A percentile compares a stretch with the other conserved stretches of the same genome.
Evolutionary conservation across 306 rosid species (phyloP).

Genomic region (Trifolium fragiferum): DNA sequence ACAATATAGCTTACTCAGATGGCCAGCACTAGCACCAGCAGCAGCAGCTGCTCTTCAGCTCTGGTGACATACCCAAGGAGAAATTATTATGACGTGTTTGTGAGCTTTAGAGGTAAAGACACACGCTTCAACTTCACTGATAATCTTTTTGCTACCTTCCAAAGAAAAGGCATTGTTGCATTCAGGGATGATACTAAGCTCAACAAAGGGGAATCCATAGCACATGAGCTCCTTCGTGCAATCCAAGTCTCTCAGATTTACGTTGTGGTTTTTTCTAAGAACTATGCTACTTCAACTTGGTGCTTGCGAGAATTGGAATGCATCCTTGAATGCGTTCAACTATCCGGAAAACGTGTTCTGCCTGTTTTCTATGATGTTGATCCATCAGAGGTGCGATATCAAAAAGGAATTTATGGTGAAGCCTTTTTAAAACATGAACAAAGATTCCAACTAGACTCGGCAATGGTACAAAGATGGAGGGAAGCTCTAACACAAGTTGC

Average conservation of each 20-base stretch:
- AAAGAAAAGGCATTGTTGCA: slow-evolving; percentile 1
- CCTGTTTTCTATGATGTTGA: slow-evolving; percentile 16
- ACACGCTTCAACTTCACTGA: neutral
- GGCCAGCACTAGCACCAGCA: neutral
- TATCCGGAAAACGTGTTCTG: neutral
- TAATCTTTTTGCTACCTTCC: neutral
- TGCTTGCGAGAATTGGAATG: slow-evolving; percentile 3
- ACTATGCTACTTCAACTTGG: slow-evolving; percentile 14
- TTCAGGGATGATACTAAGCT: slow-evolving; percentile 1
- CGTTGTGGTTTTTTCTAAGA: neutral
- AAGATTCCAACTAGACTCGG: neutral
- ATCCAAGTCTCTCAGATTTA: neutral
- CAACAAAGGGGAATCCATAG: slow-evolving; percentile 11
- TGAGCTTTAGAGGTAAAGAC: slow-evolving; percentile 1
- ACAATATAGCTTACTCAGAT: neutral
- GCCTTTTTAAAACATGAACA: neutral
- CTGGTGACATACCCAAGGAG: neutral
- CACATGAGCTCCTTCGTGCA: neutral
- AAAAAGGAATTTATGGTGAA: neutral
- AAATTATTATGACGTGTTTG: neutral
- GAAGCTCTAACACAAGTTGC: neutral
- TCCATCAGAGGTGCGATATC: neutral
- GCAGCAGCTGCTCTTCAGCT: neutral
- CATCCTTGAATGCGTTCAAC: neutral
- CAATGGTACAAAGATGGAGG: neutral